A percentile compares a stretch with the other conserved stretches of the same genome.
These are phyloP conservation scores for Penstemon eatonii DNA, from an alignment of 257 asterid species.

Conservation along the genomic window DNA sequence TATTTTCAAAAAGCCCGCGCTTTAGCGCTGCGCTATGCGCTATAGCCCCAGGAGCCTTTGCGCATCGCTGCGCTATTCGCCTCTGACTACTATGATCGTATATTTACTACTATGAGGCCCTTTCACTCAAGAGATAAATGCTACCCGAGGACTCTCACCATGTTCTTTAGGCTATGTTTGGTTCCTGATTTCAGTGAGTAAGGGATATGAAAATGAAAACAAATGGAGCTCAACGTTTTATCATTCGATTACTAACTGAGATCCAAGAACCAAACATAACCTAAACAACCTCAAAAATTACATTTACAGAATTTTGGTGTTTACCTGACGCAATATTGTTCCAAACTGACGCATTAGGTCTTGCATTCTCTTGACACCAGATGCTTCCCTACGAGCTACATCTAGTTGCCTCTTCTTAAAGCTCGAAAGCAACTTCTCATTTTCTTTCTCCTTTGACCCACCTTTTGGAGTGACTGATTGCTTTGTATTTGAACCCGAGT, in stretches of 20 bases:
- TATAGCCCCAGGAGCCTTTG: no score
- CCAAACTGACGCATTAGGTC: slow-evolving; percentile 77
- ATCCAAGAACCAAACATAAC: no score
- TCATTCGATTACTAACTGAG: no score
- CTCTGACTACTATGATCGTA: no score
- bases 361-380: slow-evolving; percentile 83
- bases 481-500: slow-evolving; percentile 52
- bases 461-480: slow-evolving; percentile 49
- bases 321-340: slow-evolving; percentile 62
- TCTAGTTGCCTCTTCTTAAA: slow-evolving; percentile 69
- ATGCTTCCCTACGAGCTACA: slow-evolving; percentile 64
- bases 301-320: slow-evolving; percentile 4
- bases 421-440: slow-evolving; percentile 49
- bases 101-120: not conserved
- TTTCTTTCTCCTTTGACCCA: slow-evolving; percentile 65
- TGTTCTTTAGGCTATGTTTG: not conserved
- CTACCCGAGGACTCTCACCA: not conserved
- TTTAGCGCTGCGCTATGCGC: no score
- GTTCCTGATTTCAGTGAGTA: no score
- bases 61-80: no score
- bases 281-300: slow-evolving; percentile 6
- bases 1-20: no score
- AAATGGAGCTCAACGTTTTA: no score
- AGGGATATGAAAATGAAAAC: no score
- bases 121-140: not conserved